Evolutionary conservation across 169 alveolate species (phyloP), one percentile per base, ranked within the genome.

Genomic region (Condylostoma magnum): DNA sequence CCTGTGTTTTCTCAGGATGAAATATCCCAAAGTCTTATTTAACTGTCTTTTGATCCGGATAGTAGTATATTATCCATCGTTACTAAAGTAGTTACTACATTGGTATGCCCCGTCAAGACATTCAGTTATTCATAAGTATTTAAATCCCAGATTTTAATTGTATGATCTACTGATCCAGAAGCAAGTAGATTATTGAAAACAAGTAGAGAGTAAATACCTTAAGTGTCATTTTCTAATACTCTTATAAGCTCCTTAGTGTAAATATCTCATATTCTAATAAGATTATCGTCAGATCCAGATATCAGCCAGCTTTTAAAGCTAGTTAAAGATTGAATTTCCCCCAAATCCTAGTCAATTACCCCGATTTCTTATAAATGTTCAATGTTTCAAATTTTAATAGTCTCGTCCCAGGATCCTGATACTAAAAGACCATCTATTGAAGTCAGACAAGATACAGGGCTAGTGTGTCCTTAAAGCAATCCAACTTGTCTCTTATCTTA

Each of bases 321-420:
- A 10, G 48, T 41, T 41, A 41, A 41, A 41, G 48, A 41, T 10
- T 41, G 10, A 41, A 41, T 15, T 10, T 41, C 15, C 20, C 15
- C 48, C 20, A 10, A 10, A 15, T 41, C 20, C 20, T 15, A 10
- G 10, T 41, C 20, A 15, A 41, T 10, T 10, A 41, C 48, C 10
- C 20, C 48, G 10, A 41, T 10, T 41, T 41, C 20, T 15, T 41
- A 10, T 15, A 10, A 10, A 41, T 10, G 10, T 57, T 33, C 20
- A 0, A 57, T 8, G n/a, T 37, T 57, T 51, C 69, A 57, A 0
- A 57, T 22, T 20, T 33, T 57, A 4, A 57, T 20, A 33, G 47
- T 57, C 1, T 37, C 31, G n/a, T 57, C 69, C 55, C 69, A 57
- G 15, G 69, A 57, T 8, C 69, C 69, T 18, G 52, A 33, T 3